Evolutionary conservation across 192 early-diverging fungal species (phyloP), one percentile per base, ranked within the genome.

Genomic region (Entomortierella lignicola): DNA sequence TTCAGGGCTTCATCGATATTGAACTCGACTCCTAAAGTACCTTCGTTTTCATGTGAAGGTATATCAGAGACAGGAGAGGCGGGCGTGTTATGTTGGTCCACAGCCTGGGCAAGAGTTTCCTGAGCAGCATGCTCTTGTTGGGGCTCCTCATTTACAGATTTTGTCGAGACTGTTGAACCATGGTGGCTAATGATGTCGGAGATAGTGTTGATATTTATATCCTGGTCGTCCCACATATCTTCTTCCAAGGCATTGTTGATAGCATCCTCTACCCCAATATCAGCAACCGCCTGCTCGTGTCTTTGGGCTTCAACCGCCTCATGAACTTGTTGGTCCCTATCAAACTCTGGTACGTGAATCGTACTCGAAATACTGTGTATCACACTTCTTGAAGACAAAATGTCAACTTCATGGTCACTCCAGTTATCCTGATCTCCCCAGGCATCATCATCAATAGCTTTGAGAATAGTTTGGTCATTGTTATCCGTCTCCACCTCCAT

Each of bases 1-100:
- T 47, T 54, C 29, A 66, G 21, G 15, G 64, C 64, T 32, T 66
- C 55, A 17, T 57, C 64, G 31, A 66, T 30, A 29, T 65, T 31
- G 26, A 55, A 54, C n/a, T 65, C 51, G 20, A 21, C 32, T 10
- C 21, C 30, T 15, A 12, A 37, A 2, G 1, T 39, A 0, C 2
- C 4, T 20, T 58, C 54, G 18, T 25, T 37, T 4, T 4, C 10
- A 37, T 7, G 5, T 10, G 34, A 10, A 37, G 10, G 34, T 4
- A 10, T 37, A 37, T 37, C 10, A 10, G 34, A 10, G 34, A 37
- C 10, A 37, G 34, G 34, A 20, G 34, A 37, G 34, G 34, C 10
- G 4, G 34, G 5, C 34, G 10, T 37, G 34, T 10, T 37, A 10
- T 37, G 34, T 10, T 7, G 4, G 34, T 37, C 5, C 34, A 37